These are phyloP conservation scores for Lentinula sp. DNA, from an alignment of 768 basidiomycete genomes.

Conservation along the genomic window DNA sequence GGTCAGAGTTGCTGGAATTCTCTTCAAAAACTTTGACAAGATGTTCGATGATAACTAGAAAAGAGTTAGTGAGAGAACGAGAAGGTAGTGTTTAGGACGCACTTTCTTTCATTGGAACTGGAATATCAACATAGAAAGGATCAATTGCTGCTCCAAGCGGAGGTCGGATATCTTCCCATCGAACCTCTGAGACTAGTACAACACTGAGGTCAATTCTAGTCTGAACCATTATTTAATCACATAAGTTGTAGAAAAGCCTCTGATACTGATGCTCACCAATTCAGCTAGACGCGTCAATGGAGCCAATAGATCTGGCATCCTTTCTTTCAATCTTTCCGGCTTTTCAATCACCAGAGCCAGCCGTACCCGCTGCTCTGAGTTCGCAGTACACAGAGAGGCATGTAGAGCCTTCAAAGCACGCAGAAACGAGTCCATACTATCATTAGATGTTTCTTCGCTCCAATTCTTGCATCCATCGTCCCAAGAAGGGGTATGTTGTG, in stretches of 20 bases:
- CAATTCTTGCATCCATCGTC: slow-evolving; percentile 57
- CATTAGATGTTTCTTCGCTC: slow-evolving; percentile 38
- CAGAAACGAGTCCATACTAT: slow-evolving; percentile 63
- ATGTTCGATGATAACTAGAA: slow-evolving; percentile 24
- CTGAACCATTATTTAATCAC: slow-evolving; percentile 25
- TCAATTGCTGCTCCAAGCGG: slow-evolving; percentile 64
- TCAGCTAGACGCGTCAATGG: slow-evolving; percentile 69
- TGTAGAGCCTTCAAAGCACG: slow-evolving; percentile 50
- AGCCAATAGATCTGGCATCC: slow-evolving; percentile 58
- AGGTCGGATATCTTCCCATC: slow-evolving; percentile 73
- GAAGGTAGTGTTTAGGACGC: slow-evolving; percentile 7
- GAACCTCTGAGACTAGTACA: slow-evolving; percentile 56
- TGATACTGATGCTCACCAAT: slow-evolving; percentile 38
- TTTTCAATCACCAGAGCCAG: slow-evolving; percentile 61
- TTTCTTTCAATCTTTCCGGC: slow-evolving; percentile 61
- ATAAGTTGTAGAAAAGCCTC: not conserved
- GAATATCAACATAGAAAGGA: slow-evolving; percentile 60
- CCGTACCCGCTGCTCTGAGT: slow-evolving; percentile 17
- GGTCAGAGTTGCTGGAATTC: not conserved
- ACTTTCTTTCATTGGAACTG: slow-evolving; percentile 54
- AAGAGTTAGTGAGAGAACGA: not conserved
- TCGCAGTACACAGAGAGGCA: slow-evolving; percentile 19
- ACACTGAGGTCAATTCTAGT: slow-evolving; percentile 52
- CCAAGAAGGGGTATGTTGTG: slow-evolving; percentile 52
- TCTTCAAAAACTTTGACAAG: not conserved